Evolutionary conservation across 2,329 filamentous ascomycete species (phyloP).

Genomic region (Colletotrichum aenigma): DNA sequence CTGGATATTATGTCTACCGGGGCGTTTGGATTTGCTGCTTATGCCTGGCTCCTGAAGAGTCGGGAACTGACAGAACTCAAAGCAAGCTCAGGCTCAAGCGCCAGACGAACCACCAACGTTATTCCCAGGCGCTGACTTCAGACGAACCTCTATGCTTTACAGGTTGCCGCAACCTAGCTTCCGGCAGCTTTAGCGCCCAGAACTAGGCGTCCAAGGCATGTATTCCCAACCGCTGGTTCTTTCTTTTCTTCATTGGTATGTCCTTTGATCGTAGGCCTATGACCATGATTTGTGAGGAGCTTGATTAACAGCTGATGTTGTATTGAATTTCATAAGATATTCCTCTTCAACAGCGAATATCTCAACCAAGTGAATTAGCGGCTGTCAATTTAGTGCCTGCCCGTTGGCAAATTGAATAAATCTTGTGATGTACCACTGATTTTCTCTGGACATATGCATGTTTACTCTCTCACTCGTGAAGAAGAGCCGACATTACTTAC

Average conservation of each 20-base stretch:
- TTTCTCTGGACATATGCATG: background rate
- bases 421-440: background rate
- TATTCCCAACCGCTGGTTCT: accelerated
- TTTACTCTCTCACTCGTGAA: background rate
- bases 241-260: background rate
- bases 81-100: background rate
- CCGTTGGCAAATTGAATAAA: background rate
- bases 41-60: background rate
- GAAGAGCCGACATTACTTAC: background rate
- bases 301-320: background rate
- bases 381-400: background rate
- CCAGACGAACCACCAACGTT: background rate
- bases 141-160: background rate
- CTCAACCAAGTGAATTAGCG: background rate
- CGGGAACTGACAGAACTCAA: background rate
- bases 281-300: background rate
- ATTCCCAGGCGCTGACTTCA: background rate
- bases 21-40: background rate
- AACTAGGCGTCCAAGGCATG: background rate
- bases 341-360: background rate
- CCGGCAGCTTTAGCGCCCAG: background rate
- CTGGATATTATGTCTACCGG: background rate
- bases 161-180: background rate
- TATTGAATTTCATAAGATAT: background rate
- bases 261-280: background rate